phyloP scores from a whole-genome alignment of 345 rosid species.

The Salix exigua region DNA sequence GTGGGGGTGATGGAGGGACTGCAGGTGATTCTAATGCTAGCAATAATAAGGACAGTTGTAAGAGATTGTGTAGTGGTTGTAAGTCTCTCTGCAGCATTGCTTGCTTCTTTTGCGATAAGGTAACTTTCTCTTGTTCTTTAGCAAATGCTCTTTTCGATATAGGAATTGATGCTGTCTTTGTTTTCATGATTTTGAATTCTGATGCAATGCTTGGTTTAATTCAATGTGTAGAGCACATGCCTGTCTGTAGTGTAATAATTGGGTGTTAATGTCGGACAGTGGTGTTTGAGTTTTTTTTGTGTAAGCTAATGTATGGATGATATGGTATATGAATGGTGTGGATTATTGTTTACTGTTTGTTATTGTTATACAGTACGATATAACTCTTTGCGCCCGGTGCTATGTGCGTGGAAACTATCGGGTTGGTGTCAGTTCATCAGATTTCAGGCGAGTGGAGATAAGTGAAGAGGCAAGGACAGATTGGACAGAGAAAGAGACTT shows the following conservation, averaged over 20 bases:
- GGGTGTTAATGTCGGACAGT: too few species aligned
- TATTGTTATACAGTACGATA: constrained; percentile 48
- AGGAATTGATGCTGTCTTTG: neutral
- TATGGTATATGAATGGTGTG: too few species aligned
- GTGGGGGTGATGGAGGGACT: constrained; percentile 10
- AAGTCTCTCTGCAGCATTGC: constrained; percentile 75
- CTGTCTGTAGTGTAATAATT: too few species aligned
- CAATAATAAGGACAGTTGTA: constrained; percentile 38
- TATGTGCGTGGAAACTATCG: constrained; percentile 81
- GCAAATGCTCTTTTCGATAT: neutral
- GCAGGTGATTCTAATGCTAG: constrained; percentile 27
- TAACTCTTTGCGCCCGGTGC: constrained; percentile 92
- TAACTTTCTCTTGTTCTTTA: constrained; percentile 9
- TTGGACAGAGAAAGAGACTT: constrained; percentile 82
- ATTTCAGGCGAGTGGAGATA: constrained; percentile 83
- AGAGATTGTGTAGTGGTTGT: constrained; percentile 76
- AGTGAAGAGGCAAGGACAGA: constrained; percentile 57
- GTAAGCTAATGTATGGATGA: too few species aligned
- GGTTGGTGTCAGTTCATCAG: constrained; percentile 71
- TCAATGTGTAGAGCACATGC: too few species aligned
- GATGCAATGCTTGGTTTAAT: too few species aligned
- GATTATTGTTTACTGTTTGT: too few species aligned
- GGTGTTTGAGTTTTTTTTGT: too few species aligned
- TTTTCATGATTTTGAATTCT: neutral
- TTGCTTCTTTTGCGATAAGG: constrained; percentile 89